Percentiles rank a stretch among this genome's conserved stretches.
Conservation (phyloP, 2,329 filamentous ascomycete species). For the Cladosporium sp. region DNA sequence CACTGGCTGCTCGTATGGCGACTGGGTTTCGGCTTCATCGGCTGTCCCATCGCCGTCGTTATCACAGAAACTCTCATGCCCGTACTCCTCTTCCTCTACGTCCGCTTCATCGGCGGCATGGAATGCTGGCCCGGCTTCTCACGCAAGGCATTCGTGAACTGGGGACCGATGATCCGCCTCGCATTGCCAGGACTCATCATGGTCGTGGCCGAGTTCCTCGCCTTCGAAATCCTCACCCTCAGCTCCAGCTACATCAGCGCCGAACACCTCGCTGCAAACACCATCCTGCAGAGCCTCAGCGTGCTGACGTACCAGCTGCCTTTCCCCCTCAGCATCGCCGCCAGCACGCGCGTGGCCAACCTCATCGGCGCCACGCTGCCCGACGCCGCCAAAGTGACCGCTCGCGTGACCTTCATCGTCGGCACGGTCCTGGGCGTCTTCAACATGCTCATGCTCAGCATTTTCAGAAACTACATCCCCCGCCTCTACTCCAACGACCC, state of each 20-base stretch:
- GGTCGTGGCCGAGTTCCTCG: constrained; percentile 86
- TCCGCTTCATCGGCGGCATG: constrained; percentile 64
- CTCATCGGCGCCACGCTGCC: constrained; percentile 83
- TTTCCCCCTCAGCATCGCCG: constrained; percentile 85
- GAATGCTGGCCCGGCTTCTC: constrained; percentile 81
- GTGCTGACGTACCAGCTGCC: constrained; percentile 85
- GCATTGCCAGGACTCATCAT: constrained; percentile 87
- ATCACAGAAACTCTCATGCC: constrained; percentile 74
- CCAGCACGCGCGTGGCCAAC: constrained; percentile 85
- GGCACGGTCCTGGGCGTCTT: constrained; percentile 70
- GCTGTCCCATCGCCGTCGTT: constrained; percentile 72
- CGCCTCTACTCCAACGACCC: constrained; percentile 66
- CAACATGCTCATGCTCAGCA: constrained; percentile 68
- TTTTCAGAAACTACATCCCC: constrained; percentile 69
- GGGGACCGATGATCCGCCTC: constrained; percentile 80
- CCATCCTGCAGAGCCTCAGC: constrained; percentile 72
- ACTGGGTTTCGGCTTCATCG: constrained; percentile 65
- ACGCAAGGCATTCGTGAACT: constrained; percentile 66
- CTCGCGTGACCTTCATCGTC: constrained; percentile 68
- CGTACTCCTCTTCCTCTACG: constrained; percentile 67
- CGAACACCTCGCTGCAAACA: constrained; percentile 80
- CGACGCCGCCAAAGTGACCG: constrained; percentile 73
- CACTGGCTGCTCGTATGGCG: constrained; percentile 79
- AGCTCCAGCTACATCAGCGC: constrained; percentile 74
- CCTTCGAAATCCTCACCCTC: constrained; percentile 85